Evolutionary conservation across 139 green algal genomes (phyloP).

Genomic region (Raphidocelis subcapitata): DNA sequence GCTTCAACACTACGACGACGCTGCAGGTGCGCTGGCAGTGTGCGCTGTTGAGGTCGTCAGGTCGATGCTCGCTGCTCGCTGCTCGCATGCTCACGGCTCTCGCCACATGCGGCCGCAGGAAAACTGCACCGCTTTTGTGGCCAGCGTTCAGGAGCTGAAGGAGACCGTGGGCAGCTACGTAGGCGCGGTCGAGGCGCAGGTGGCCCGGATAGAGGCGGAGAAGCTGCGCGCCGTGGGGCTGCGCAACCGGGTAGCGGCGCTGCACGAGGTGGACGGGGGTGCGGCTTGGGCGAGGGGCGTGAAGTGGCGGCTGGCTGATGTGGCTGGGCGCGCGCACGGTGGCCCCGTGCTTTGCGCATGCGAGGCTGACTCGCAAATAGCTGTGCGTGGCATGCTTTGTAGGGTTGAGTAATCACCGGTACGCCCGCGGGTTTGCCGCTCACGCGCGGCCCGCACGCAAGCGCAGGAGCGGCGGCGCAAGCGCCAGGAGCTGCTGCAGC

Average conservation of each 20-base stretch:
- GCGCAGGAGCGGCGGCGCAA: constrained; percentile 48
- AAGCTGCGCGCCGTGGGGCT: constrained; percentile 67
- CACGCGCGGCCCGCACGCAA: background rate
- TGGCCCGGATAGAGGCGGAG: constrained; percentile 60
- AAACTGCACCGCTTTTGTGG: constrained; percentile 53
- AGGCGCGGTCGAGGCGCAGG: constrained; percentile 49
- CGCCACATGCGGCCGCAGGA: constrained; percentile 35
- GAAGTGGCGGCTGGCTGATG: background rate
- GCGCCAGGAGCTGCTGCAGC: constrained; percentile 49
- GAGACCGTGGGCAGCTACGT: constrained; percentile 53
- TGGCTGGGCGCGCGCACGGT: background rate
- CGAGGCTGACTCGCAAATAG: background rate
- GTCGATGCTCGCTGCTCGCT: too few relatives aligned
- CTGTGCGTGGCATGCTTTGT: background rate
- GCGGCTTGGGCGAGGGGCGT: background rate
- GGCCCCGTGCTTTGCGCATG: background rate
- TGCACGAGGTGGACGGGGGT: constrained; percentile 48
- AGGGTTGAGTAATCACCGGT: too few relatives aligned
- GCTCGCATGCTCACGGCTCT: background rate
- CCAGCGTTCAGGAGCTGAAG: constrained; percentile 51
- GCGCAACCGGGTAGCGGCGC: constrained; percentile 57
- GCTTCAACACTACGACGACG: constrained; percentile 41
- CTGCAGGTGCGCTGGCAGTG: constrained; percentile 37
- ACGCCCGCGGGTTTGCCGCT: background rate
- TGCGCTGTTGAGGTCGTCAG: background rate